Evolutionary conservation across 306 rosid species (phyloP).

Genomic region (Elaeagnus macrophylla): DNA sequence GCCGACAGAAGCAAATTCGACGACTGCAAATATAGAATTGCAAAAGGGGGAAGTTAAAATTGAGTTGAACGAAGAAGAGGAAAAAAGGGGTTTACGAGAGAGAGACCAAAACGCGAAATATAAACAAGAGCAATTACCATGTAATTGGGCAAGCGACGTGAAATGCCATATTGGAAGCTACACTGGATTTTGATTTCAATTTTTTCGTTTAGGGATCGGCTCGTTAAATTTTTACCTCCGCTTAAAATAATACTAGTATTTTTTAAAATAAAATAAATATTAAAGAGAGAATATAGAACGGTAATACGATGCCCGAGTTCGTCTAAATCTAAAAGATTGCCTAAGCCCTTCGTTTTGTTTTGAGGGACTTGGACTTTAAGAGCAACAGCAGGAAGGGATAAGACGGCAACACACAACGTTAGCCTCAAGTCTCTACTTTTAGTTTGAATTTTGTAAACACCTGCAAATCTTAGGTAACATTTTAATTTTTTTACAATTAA

Average conservation of each 20-base stretch:
- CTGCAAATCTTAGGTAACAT: no score
- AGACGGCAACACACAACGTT: no score
- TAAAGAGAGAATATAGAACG: no score
- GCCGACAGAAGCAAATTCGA: conserved; percentile 56
- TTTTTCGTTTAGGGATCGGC: conserved; percentile 28
- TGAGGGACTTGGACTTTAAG: no score
- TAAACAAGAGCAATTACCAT: conserved; percentile 28
- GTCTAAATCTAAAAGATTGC: no score
- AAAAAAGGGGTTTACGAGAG: conserved; percentile 1
- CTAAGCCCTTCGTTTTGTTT: no score
- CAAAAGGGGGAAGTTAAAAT: conserved; percentile 1
- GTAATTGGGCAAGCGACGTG: conserved; percentile 87
- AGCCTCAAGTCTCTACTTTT: no score
- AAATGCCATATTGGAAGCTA: conserved; percentile 60
- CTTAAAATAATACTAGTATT: no score
- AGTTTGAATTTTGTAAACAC: no score
- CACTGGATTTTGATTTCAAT: conserved; percentile 38
- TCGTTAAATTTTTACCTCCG: conserved; percentile 4
- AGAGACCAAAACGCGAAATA: not conserved
- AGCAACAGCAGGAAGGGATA: no score
- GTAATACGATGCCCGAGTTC: no score
- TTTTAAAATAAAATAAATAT: not conserved
- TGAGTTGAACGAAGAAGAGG: conserved; percentile 10
- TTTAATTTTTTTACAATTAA: no score
- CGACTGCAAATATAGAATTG: conserved; percentile 33